phyloP scores from a whole-genome alignment of 306 rosid genomes.

The Vicia faba region DNA sequence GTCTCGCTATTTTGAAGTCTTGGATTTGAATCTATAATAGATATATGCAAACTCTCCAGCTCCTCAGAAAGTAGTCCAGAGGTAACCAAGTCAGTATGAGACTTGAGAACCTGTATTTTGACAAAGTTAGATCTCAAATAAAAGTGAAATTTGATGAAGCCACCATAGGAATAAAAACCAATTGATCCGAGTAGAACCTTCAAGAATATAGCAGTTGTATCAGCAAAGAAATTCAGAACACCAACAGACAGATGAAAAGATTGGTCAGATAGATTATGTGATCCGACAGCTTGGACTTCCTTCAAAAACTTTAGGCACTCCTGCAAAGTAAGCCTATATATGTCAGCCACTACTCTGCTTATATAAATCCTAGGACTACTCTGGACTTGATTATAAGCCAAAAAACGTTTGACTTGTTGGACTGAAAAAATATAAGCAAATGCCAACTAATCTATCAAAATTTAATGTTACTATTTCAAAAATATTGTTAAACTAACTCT shows the following conservation, averaged over 20 bases:
- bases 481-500: not conserved
- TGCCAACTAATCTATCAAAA: not conserved
- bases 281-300: constrained; percentile 69
- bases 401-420: not conserved
- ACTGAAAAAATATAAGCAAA: not conserved
- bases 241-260: constrained; percentile 73
- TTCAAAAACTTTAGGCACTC: constrained; percentile 85
- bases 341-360: constrained; percentile 32
- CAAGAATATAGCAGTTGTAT: constrained; percentile 61
- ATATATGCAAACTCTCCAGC: constrained; percentile 70
- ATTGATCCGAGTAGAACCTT: constrained; percentile 57
- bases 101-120: constrained; percentile 76
- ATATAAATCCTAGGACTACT: constrained; percentile 1
- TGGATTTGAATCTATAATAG: constrained; percentile 68
- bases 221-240: constrained; percentile 59
- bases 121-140: constrained; percentile 17
- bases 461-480: not conserved
- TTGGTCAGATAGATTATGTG: constrained; percentile 71
- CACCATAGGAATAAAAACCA: constrained; percentile 16
- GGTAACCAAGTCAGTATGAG: constrained; percentile 53
- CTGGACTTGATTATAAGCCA: not conserved
- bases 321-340: constrained; percentile 48
- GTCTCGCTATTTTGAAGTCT: constrained; percentile 71
- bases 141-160: constrained; percentile 14
- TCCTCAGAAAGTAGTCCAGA: constrained; percentile 76